Base-by-base conservation (phyloP, 2,329 filamentous ascomycete species). In the Pseudovirgaria hyperparasitica region DNA sequence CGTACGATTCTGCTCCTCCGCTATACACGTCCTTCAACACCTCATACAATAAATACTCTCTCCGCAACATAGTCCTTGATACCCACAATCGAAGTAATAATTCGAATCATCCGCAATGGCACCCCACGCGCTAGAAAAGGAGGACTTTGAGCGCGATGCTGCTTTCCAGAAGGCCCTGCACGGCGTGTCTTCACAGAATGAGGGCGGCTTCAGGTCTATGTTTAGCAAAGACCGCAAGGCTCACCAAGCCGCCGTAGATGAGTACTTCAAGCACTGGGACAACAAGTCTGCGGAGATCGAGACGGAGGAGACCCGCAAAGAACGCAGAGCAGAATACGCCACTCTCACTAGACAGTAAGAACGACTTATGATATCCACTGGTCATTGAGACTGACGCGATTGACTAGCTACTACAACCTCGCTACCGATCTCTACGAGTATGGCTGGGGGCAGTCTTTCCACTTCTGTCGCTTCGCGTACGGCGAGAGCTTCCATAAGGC, bases 191-290 rank as follows among this genome's bases (percentile, higher is more conserved):
- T 65, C 82, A 26, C 58, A 75, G 49, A 71, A 72, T 23, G 60
- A 66, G 30, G 81, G 78, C 48, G 82, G 82, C 41, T 70, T 94
- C 44, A 63, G 72, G 42, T 82, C 87, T 45, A 86, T 94, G 75
- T 65, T 92, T 48, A 66, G 67, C 52, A 98, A 98, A 65, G 77
- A 90, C 55, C 63, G 67, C 48, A 62, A 63, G 16, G 82, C 84
- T 6, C 81, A 92, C 50, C 72, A 84, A 53, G 76, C 77, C 27
- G 84, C 84, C 24, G 71, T 86, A 16, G 81, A 90, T 49, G 82
- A 92, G 55, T 93, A 93, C 62, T 92, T 92, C 65, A 92, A 92
- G 68, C 85, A 92, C 55, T 93, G 82, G 81, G 84, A 93, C 57
- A 79, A 87, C 63, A 85, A 92, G 61, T 58, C 63, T 23, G 79